Percentiles rank a stretch among this genome's conserved stretches.
These are phyloP conservation scores for Aspergillus hancockii DNA, from an alignment of 495 filamentous ascomycete genomes.

Conservation along the genomic window DNA sequence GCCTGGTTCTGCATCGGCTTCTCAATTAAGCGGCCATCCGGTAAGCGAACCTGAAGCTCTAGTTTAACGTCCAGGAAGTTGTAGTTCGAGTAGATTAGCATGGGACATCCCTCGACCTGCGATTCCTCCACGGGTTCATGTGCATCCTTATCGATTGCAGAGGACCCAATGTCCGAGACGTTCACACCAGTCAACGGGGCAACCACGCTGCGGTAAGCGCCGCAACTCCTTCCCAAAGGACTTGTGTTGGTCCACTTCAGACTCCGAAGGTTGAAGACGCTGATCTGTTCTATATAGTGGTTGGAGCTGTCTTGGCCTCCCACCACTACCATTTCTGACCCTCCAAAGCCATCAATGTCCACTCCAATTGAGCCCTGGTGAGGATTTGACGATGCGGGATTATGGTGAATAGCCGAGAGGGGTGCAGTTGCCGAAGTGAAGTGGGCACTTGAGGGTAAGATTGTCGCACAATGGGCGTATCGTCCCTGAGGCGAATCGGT, in stretches of 20 bases:
- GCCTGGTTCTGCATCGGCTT: slow-evolving; percentile 84
- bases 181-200: slow-evolving; percentile 72
- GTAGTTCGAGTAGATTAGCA: slow-evolving; percentile 99
- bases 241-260: slow-evolving; percentile 92
- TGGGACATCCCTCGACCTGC: slow-evolving; percentile 66
- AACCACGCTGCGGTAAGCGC: slow-evolving; percentile 93
- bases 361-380: slow-evolving; percentile 86
- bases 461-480: slow-evolving; percentile 95
- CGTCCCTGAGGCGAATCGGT: slow-evolving; percentile 85
- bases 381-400: slow-evolving; percentile 73
- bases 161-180: slow-evolving; percentile 69
- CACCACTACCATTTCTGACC: slow-evolving; percentile 96
- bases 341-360: slow-evolving; percentile 83
- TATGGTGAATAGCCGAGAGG: slow-evolving; percentile 83
- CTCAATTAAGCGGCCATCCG: slow-evolving; percentile 83
- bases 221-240: slow-evolving; percentile 82
- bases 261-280: slow-evolving; percentile 95
- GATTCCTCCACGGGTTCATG: slow-evolving; percentile 40
- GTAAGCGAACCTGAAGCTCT: slow-evolving; percentile 82
- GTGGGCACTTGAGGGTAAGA: slow-evolving; percentile 81
- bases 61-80: slow-evolving; percentile 97
- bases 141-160: slow-evolving; percentile 37
- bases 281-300: slow-evolving; percentile 97
- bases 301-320: slow-evolving; percentile 97
- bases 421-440: slow-evolving; percentile 83